Percentiles rank a stretch among this genome's conserved stretches.
Conservation (phyloP, 306 rosid genomes). For the Quercus aquifolioides region DNA sequence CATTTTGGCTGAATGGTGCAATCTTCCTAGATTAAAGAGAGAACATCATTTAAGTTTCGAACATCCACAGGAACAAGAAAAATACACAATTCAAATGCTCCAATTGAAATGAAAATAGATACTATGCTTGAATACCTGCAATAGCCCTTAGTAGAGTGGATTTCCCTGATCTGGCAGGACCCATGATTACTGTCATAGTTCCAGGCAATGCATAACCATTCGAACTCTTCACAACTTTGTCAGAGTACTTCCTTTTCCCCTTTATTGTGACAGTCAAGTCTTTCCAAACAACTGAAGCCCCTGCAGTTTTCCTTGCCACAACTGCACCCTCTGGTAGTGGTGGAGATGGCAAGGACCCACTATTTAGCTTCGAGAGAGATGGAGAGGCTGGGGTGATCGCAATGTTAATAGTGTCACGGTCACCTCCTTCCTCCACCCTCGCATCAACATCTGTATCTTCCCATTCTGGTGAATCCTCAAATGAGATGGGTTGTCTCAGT, state of each 20-base stretch:
- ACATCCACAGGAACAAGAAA: neutral
- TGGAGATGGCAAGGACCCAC: slow-evolving; percentile 89
- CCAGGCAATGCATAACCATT: slow-evolving; percentile 97
- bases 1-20: slow-evolving; percentile 73
- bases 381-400: slow-evolving; percentile 86
- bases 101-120: slow-evolving; percentile 11
- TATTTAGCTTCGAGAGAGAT: slow-evolving; percentile 85
- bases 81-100: slow-evolving; percentile 13
- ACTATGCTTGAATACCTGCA: slow-evolving; percentile 59
- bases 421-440: slow-evolving; percentile 86
- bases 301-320: slow-evolving; percentile 64
- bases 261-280: slow-evolving; percentile 91
- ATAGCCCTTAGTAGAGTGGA: slow-evolving; percentile 83
- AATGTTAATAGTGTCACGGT: slow-evolving; percentile 72
- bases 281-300: slow-evolving; percentile 93
- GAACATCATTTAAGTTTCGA: slow-evolving; percentile 23
- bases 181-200: slow-evolving; percentile 96
- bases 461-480: slow-evolving; percentile 99
- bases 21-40: slow-evolving; percentile 61
- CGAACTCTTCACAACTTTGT: slow-evolving; percentile 91
- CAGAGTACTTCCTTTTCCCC: slow-evolving; percentile 93
- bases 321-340: slow-evolving; percentile 65
- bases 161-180: slow-evolving; percentile 95
- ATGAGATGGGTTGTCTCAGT: slow-evolving; percentile 90
- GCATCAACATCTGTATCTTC: slow-evolving; percentile 78